phyloP scores from a whole-genome alignment of 169 alveolate species.

The Cryptosporidium felis region DNA sequence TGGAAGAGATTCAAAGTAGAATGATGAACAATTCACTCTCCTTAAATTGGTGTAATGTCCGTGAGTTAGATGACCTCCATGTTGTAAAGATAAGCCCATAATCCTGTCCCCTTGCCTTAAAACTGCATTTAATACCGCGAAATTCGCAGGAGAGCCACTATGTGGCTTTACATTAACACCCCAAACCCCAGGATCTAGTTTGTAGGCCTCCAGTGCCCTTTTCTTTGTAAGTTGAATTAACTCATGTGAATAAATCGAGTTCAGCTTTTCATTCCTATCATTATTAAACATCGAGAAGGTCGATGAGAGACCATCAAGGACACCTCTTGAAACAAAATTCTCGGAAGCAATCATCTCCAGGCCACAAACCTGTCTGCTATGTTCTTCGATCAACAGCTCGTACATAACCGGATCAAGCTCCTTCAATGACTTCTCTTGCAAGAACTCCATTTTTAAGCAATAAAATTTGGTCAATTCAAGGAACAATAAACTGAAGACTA shows the following conservation, averaged over 20 bases:
- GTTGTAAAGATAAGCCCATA: constrained; percentile 94
- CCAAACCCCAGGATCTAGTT: constrained; percentile 93
- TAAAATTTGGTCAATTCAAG: no score
- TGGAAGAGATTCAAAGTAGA: constrained; percentile 91
- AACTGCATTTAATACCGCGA: constrained; percentile 93
- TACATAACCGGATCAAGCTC: constrained; percentile 80
- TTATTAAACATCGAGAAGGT: constrained; percentile 78
- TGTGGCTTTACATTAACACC: constrained; percentile 97
- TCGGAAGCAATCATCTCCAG: constrained; percentile 84
- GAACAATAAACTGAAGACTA: no score
- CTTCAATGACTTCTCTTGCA: constrained; percentile 33
- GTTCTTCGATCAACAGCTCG: constrained; percentile 75
- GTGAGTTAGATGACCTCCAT: constrained; percentile 94
- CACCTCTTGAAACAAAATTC: constrained; percentile 80
- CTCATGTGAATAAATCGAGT: constrained; percentile 78
- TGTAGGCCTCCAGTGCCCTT: constrained; percentile 94
- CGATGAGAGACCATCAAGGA: constrained; percentile 73
- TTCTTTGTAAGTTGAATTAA: constrained; percentile 73
- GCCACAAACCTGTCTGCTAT: constrained; percentile 78
- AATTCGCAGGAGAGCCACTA: constrained; percentile 95
- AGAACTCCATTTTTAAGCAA: constrained; percentile 2
- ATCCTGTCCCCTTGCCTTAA: constrained; percentile 94
- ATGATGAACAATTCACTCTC: constrained; percentile 93
- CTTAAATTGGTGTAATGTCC: constrained; percentile 89
- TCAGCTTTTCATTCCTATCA: constrained; percentile 78